These are phyloP conservation scores for Pelargonium fulgidum DNA, from an alignment of 441 rosid species.

Conservation along the genomic window DNA sequence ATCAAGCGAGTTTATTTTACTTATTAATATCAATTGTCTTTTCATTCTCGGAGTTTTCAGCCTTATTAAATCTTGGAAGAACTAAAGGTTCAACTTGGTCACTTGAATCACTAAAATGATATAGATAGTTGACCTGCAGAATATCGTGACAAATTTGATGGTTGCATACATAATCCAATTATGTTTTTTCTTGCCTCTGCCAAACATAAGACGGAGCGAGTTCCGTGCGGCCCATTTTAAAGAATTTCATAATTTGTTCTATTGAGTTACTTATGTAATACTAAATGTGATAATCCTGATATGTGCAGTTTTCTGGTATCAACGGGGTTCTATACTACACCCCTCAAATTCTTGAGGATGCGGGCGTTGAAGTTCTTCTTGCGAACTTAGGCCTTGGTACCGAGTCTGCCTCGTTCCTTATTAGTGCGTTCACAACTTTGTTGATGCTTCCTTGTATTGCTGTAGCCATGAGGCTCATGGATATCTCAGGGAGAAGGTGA, in stretches of 20 bases:
- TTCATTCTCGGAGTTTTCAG: background rate
- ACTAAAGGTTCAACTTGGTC: background rate
- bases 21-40: background rate
- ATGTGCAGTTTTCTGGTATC: constrained; percentile 59
- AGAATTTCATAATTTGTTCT: too few species aligned
- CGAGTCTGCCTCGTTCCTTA: constrained; percentile 63
- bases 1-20: background rate
- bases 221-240: too few species aligned
- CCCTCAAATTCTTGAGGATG: constrained; percentile 68
- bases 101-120: too few species aligned
- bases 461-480: constrained; percentile 72
- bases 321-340: constrained; percentile 76
- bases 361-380: constrained; percentile 66
- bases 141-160: too few species aligned
- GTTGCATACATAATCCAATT: too few species aligned
- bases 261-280: background rate
- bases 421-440: constrained; percentile 60
- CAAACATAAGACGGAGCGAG: too few species aligned
- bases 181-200: too few species aligned
- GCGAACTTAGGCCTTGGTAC: constrained; percentile 46
- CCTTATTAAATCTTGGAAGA: background rate
- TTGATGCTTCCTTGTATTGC: constrained; percentile 72
- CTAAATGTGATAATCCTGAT: background rate
- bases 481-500: constrained; percentile 65
- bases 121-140: too few species aligned